Percentiles rank a stretch among this genome's conserved stretches.
phyloP scores from a whole-genome alignment of 2,329 filamentous ascomycete genomes.

The Talaromyces amestolkiae region DNA sequence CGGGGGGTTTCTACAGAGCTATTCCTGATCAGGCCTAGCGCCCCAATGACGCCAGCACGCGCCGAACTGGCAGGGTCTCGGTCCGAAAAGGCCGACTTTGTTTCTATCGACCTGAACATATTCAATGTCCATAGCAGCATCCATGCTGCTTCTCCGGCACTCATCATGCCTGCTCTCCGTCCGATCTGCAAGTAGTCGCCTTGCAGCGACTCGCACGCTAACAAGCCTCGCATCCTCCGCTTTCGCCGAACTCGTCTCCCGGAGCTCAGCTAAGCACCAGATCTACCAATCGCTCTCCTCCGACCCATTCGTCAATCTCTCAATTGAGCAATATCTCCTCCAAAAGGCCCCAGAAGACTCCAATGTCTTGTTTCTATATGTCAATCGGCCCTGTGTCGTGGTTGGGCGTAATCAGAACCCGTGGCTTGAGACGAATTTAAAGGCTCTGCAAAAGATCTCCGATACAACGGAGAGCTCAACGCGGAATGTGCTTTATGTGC shows the following conservation, averaged over 20 bases:
- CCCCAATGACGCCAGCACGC: neutral
- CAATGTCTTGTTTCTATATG: slow-evolving; percentile 80
- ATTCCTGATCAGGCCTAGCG: neutral
- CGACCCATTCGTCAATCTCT: slow-evolving; percentile 86
- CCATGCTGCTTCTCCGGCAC: slow-evolving; percentile 32
- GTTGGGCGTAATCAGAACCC: slow-evolving; percentile 97
- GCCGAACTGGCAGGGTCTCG: neutral
- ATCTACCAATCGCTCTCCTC: slow-evolving; percentile 68
- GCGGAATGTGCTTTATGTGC: slow-evolving; percentile 62
- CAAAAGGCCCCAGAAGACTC: slow-evolving; percentile 69
- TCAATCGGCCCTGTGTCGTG: slow-evolving; percentile 81
- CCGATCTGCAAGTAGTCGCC: neutral
- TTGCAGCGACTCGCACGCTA: neutral
- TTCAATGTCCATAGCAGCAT: neutral
- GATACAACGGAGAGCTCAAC: slow-evolving; percentile 22
- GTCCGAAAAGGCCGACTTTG: neutral
- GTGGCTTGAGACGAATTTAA: slow-evolving; percentile 84
- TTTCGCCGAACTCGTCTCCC: slow-evolving; percentile 36
- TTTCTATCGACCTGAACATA: too few relatives aligned
- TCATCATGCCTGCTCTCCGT: slow-evolving; percentile 20
- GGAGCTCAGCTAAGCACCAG: slow-evolving; percentile 49
- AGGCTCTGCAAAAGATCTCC: slow-evolving; percentile 52
- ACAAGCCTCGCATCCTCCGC: slow-evolving; percentile 29
- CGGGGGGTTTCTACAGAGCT: neutral
- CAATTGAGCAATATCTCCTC: slow-evolving; percentile 87